A percentile compares a stretch with the other conserved stretches of the same genome.
These are phyloP conservation scores for Lipomyces yamadae DNA, from an alignment of 805 yeast genomes.

Conservation along the genomic window DNA sequence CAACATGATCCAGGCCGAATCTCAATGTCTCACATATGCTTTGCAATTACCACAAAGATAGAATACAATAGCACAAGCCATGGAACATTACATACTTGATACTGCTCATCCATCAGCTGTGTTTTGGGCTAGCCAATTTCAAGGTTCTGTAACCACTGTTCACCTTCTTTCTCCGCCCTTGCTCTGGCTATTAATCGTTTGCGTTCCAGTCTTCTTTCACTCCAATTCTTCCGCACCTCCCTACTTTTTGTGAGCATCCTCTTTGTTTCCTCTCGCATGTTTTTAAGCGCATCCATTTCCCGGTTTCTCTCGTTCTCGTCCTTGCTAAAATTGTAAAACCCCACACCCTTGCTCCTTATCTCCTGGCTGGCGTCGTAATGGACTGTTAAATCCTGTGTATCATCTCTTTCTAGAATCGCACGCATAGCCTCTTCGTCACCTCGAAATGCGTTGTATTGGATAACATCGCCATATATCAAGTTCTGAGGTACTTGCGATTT, in stretches of 20 bases:
- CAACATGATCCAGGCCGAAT: neutral
- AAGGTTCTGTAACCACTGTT: conserved; percentile 15
- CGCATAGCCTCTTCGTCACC: conserved; percentile 35
- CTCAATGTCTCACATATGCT: neutral
- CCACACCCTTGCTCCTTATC: conserved; percentile 39
- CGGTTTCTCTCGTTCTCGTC: conserved; percentile 32
- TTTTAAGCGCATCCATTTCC: conserved; percentile 35
- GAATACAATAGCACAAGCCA: neutral
- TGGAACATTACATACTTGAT: neutral
- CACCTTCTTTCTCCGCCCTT: conserved; percentile 15
- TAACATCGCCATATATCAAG: conserved; percentile 38
- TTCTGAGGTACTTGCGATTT: conserved; percentile 28
- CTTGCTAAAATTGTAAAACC: conserved; percentile 39
- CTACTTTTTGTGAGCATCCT: conserved; percentile 5
- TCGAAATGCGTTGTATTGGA: conserved; percentile 37
- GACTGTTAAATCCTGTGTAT: conserved; percentile 16
- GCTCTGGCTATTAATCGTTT: conserved; percentile 17
- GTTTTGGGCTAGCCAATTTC: neutral
- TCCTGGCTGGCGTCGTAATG: conserved; percentile 40
- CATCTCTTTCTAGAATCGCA: conserved; percentile 31
- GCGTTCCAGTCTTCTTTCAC: conserved; percentile 16
- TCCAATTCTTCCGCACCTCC: conserved; percentile 22
- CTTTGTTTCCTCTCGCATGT: conserved; percentile 35
- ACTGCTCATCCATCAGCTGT: neutral
- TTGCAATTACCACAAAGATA: neutral